Evolutionary conservation across 768 basidiomycete genomes (phyloP), one percentile per base, ranked within the genome.

Genomic region (Tricholoma sp.): DNA sequence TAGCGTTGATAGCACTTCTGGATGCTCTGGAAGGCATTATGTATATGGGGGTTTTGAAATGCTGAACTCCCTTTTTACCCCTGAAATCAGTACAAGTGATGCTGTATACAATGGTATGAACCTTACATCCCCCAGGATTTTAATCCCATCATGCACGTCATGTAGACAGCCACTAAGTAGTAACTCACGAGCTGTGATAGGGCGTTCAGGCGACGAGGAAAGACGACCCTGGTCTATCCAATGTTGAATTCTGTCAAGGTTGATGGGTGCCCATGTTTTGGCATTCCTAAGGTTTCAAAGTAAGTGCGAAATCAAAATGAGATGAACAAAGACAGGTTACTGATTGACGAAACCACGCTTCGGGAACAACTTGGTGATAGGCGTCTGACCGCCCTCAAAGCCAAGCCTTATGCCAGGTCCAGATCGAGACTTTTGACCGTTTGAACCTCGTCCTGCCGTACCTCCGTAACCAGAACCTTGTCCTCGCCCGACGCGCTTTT

Each of bases 361-460:
- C 5, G 97, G 97, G 66, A 95, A 90, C 44, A 86, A 76, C 60
- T 92, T 86, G 5, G 90, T 88, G 53, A 98, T 84, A 12, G 96
- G 91, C 4, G 96, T 98, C 70, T 98, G 96, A 59, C 97, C 97
- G 67, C 97, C 97, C 71, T 98, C 97, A 60, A 98, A 99, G 6
- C 91, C 87, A 28, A 83, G 78, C 62, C 80, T 82, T 31, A 92
- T 89, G 4, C 93, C 91, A 57, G 88, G 85, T 1, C 95, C 95
- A 4, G 92, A 84, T 59, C 96, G 85, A 36, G 97, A 88, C 57
- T 94, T 95, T 72, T 96, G 94, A 63, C 97, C 97, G 64, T 99
- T 99, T 71, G 91, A 82, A 73, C 97, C 97, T 54, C 93, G 82
- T 61, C 93, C 93, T 9, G 95, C 88, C 1, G 96, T 98, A 59